Conservation (phyloP, 495 filamentous ascomycete species). For the Chaetomium tenue region DNA sequence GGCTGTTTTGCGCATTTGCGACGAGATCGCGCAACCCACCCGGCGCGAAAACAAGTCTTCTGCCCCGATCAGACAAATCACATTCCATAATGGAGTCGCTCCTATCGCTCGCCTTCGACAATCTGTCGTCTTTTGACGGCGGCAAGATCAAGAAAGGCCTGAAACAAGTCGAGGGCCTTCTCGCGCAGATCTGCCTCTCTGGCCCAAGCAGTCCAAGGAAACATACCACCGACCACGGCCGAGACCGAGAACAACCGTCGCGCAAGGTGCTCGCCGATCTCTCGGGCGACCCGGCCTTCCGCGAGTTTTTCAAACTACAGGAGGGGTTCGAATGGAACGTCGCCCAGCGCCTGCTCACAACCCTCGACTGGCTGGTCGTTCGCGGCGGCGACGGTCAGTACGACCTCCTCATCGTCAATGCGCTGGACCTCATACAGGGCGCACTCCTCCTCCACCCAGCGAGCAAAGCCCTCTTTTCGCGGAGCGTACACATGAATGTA, state of each 20-base stretch:
- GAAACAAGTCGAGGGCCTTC: slow-evolving; percentile 90
- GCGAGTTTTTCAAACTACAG: slow-evolving; percentile 95
- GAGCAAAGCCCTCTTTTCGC: slow-evolving; percentile 79
- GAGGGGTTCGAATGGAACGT: slow-evolving; percentile 99
- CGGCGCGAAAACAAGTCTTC: slow-evolving; percentile 4
- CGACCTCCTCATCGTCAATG: slow-evolving; percentile 83
- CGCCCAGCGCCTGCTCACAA: slow-evolving; percentile 77
- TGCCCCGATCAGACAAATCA: background rate
- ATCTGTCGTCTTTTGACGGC: slow-evolving; percentile 89
- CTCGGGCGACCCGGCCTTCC: slow-evolving; percentile 81
- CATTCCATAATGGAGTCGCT: slow-evolving; percentile 74
- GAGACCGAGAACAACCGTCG: slow-evolving; percentile 28
- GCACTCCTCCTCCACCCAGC: slow-evolving; percentile 90
- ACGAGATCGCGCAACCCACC: background rate
- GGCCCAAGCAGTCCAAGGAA: slow-evolving; percentile 42
- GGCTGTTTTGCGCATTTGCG: background rate
- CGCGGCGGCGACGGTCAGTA: slow-evolving; percentile 76
- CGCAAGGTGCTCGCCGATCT: slow-evolving; percentile 66
- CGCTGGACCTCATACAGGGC: slow-evolving; percentile 88
- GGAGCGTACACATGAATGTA: slow-evolving; percentile 92
- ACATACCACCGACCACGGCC: slow-evolving; percentile 28
- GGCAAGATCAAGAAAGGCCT: slow-evolving; percentile 89
- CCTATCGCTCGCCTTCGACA: slow-evolving; percentile 90
- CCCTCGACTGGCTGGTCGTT: slow-evolving; percentile 83
- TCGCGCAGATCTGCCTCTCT: slow-evolving; percentile 92